phyloP scores from a whole-genome alignment of 345 rosid species.

The Lagerstroemia speciosa region DNA sequence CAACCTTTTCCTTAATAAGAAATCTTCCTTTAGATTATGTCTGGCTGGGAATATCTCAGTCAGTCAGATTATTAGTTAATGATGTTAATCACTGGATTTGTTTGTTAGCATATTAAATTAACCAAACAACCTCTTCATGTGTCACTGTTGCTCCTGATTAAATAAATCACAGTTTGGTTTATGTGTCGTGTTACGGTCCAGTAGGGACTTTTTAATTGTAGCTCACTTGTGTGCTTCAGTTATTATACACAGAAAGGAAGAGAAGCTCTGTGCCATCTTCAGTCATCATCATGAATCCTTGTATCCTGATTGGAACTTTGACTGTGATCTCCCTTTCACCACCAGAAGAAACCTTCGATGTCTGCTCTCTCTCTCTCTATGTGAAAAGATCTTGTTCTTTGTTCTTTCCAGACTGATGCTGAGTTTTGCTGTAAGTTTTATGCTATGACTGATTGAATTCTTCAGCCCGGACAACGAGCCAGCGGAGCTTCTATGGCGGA shows the following conservation, averaged over 20 bases:
- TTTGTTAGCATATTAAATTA: background rate
- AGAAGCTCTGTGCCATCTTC: background rate
- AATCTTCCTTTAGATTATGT: background rate
- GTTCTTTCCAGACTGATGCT: background rate
- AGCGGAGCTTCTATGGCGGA: constrained; percentile 59
- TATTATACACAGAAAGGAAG: constrained; percentile 1
- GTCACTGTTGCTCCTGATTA: no score
- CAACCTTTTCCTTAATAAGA: background rate
- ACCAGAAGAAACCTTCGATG: constrained; percentile 38
- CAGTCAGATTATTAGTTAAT: background rate
- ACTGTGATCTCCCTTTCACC: constrained; percentile 29
- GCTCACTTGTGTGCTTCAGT: background rate
- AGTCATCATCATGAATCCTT: constrained; percentile 47
- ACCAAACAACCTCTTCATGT: background rate
- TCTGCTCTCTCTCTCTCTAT: constrained; percentile 14
- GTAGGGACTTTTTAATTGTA: background rate
- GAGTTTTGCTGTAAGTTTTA: background rate
- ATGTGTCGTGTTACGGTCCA: background rate
- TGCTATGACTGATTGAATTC: constrained; percentile 10
- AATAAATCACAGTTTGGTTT: no score
- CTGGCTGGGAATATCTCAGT: background rate
- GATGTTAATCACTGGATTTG: background rate
- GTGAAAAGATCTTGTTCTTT: no score
- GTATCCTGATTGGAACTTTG: constrained; percentile 50
- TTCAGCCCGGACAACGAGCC: constrained; percentile 49